Base-by-base conservation (phyloP, 768 basidiomycete genomes). In the Leccinum olivaceopallidum region DNA sequence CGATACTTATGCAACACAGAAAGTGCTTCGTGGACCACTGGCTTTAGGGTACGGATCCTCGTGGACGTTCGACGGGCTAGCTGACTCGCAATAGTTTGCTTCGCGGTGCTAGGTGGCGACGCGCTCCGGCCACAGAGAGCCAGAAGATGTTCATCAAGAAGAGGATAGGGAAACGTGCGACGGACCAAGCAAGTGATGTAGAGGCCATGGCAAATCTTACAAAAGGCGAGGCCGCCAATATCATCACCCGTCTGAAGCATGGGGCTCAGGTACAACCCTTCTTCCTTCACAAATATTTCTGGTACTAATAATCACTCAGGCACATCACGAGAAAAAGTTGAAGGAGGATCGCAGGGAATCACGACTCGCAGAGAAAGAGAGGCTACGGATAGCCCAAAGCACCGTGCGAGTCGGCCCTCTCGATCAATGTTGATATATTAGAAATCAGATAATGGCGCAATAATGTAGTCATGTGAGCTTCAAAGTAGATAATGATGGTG, bases 201-300 rank as follows among this genome's bases (percentile, higher is more conserved):
- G 68, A 69, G 18, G 57, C 67, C 34, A 69, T 85, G 5, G 71
- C 67, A 50, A 73, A 60, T 0, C 67, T 95, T 65, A 92, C 84
- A 2, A 93, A 91, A 71, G 93, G 93, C 3, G 81, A 90, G 63
- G 91, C 92, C 30, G 88, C 87, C 0, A 86, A 87, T 63, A 85
- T 94, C 50, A 89, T 95, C 61, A 85, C 85, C 24, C 85, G 92
- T 9, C 61, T 91, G 58, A 88, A 84, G 69, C 87, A 94, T 67
- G 92, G 92, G 26, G 89, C 89, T 36, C 78, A 83, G 78, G 91
- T 89, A 68, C 34, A 10, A 73, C 59, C 36, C 4, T 51, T 56
- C 53, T 57, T 47, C 30, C 37, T 42, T 47, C 50, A 14, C 44
- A 42, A 16, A 50, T 24, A 14, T 13, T 58, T 52, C 52, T 24